These are phyloP conservation scores for Debaryomyces maramus DNA, from an alignment of 805 yeast genomes.

Conservation along the genomic window DNA sequence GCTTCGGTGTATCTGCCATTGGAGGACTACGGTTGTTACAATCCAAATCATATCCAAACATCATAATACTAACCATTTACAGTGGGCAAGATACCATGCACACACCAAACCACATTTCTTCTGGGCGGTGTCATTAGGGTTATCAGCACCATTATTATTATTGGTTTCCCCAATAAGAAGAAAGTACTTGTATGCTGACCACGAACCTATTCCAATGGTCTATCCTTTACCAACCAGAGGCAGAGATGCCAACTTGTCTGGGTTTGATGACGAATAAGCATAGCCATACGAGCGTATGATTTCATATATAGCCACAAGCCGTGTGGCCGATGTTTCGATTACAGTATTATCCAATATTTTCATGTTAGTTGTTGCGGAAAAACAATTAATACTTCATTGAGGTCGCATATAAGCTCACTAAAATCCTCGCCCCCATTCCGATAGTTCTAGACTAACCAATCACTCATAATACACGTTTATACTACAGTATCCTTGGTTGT, in stretches of 20 bases:
- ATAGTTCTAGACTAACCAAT: not conserved
- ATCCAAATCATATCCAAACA: too few relatives aligned
- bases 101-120: slow-evolving; percentile 76
- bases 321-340: not conserved
- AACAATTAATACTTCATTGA: not conserved
- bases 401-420: too few relatives aligned
- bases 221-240: slow-evolving; percentile 58
- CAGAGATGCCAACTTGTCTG: slow-evolving; percentile 49
- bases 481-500: not conserved
- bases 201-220: slow-evolving; percentile 61
- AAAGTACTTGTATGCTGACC: slow-evolving; percentile 63
- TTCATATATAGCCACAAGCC: not conserved
- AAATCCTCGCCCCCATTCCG: too few relatives aligned
- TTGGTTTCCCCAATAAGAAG: slow-evolving; percentile 68
- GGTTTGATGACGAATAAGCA: slow-evolving; percentile 49
- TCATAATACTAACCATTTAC: slow-evolving; percentile 7
- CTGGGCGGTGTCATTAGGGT: slow-evolving; percentile 61
- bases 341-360: not conserved
- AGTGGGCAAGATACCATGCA: slow-evolving; percentile 76
- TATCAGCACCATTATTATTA: slow-evolving; percentile 65
- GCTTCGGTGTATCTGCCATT: too few relatives aligned
- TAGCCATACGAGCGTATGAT: not conserved
- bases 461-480: not conserved
- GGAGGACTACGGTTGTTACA: too few relatives aligned
- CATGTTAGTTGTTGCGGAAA: not conserved